Base-by-base conservation (phyloP, 2,329 filamentous ascomycete genomes). In the Pseudogymnoascus destructans region DNA sequence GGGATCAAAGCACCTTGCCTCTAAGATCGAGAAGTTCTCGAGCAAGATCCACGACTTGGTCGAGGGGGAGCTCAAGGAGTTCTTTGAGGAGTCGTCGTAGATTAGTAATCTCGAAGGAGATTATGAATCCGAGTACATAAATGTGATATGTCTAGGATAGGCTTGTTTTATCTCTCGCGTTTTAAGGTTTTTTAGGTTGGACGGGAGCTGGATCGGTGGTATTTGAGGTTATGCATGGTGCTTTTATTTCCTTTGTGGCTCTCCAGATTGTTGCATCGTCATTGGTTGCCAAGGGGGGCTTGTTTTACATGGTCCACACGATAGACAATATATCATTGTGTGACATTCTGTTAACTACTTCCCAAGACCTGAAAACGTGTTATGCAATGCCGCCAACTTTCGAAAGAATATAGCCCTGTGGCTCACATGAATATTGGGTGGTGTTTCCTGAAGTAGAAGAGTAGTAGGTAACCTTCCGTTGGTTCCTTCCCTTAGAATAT, bases 11-110 rank as follows among this genome's bases (percentile, higher is more conserved):
- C 69, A 74, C 27, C 68, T 81, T 61, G 73, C 75, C 58, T 72
- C 70, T 66, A 80, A 83, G 76, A 79, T 78, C 19, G 77, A 81
- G 73, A 77, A 82, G 75, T 71, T 85, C 62, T 77, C 79, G 62
- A 74, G 80, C 73, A 82, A 82, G 77, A 79, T 85, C 64, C 78
- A 82, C 66, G 73, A 81, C 62, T 69, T 82, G 33, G 77, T 85
- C 57, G 79, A 84, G 21, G 75, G 80, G 70, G 79, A 84, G 74
- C 72, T 84, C 49, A 73, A 79, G 70, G 74, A 79, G 67, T 80
- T 85, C 67, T 72, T 82, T 58, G 74, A 78, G 65, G 79, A 82
- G 68, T 30, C 42, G 17, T 52, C 42, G 23, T 52, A 52, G 42
- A 52, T 52, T 25, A 11, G 64, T 81, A 49, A 17, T 27, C 23